A percentile compares a stretch with the other conserved stretches of the same genome.
phyloP scores from a whole-genome alignment of 2,329 filamentous ascomycete species.

The Pseudocercospora cruenta region DNA sequence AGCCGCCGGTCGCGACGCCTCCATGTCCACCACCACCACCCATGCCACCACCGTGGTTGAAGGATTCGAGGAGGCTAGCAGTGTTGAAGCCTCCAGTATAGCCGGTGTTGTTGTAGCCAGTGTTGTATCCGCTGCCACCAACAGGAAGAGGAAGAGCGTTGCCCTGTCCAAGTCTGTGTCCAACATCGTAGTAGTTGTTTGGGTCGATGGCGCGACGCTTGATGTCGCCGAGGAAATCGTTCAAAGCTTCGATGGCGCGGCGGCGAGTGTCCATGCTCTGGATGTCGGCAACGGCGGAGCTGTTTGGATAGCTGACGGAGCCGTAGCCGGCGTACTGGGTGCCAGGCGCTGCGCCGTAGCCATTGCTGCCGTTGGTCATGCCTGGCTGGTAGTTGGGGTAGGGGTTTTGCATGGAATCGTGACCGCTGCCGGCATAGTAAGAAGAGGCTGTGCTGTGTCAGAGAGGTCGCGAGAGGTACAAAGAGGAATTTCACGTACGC shows the following conservation, averaged over 20 bases:
- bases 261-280: conserved; percentile 70
- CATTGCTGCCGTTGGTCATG: conserved; percentile 32
- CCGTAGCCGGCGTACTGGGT: conserved; percentile 44
- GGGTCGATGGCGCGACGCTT: conserved; percentile 92
- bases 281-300: conserved; percentile 40
- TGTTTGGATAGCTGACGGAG: conserved; percentile 52
- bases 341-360: conserved; percentile 32
- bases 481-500: conserved; percentile 45
- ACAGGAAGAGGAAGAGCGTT: conserved; percentile 55
- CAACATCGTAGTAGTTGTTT: conserved; percentile 85
- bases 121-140: conserved; percentile 43
- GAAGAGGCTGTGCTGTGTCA: conserved; percentile 31
- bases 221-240: conserved; percentile 90
- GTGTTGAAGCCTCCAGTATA: conserved; percentile 36
- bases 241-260: conserved; percentile 78
- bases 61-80: conserved; percentile 41
- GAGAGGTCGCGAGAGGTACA: conserved; percentile 9
- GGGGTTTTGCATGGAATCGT: conserved; percentile 38
- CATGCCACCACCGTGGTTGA: conserved; percentile 33
- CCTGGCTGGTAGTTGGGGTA: conserved; percentile 38
- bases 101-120: conserved; percentile 40
- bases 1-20: conserved; percentile 72
- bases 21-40: conserved; percentile 53
- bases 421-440: conserved; percentile 37
- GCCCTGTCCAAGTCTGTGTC: conserved; percentile 76